Evolutionary conservation across 371 early-diverging fungal genomes (phyloP), one percentile per base, ranked within the genome.

Genomic region (Phascolomyces articulosus): DNA sequence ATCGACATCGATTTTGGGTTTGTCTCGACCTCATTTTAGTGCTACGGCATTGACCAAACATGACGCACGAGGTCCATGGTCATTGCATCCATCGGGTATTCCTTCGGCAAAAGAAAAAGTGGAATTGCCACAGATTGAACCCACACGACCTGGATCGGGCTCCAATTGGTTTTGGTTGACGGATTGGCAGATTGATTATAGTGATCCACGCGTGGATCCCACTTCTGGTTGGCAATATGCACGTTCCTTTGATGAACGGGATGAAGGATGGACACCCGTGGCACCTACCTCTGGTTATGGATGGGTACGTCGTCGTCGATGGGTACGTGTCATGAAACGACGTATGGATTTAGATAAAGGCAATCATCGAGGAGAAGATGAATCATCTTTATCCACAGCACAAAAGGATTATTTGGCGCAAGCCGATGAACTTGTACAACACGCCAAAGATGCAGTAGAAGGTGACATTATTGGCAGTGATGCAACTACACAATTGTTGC

Each of bases 131-230:
- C 57, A 47, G 1, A 68, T 53, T 9, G 64, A 60, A 26, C 66
- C 62, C 2, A 31, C 53, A 4, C 53, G 61, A 7, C n/a, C 63
- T 6, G 57, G 67, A 7, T 55, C 64, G 1, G 67, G 56, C 38
- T 67, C 75, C 8, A 63, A 78, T 16, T 94, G 93, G 93, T 94
- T 88, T 68, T 94, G 94, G 94, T 58, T 92, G 38, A 91, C 90
- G 4, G 94, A 94, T 49, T 94, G 94, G 94, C 80, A 84, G 24
- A 72, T 91, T 21, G 93, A 93, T 70, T 74, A 79, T 38, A 80
- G 79, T 15, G 85, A 90, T 69, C 89, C 90, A 13, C 77, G 78
- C 15, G 79, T 84, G 4, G 89, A 90, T 62, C 75, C 82, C 1
- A 80, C 74, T 10, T 85, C 88, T 6, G 90, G 90, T 0, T 90